A percentile compares a stretch with the other conserved stretches of the same genome.
phyloP scores from a whole-genome alignment of 1,139 yeast genomes.

The Schizosaccharomyces versatilis region DNA sequence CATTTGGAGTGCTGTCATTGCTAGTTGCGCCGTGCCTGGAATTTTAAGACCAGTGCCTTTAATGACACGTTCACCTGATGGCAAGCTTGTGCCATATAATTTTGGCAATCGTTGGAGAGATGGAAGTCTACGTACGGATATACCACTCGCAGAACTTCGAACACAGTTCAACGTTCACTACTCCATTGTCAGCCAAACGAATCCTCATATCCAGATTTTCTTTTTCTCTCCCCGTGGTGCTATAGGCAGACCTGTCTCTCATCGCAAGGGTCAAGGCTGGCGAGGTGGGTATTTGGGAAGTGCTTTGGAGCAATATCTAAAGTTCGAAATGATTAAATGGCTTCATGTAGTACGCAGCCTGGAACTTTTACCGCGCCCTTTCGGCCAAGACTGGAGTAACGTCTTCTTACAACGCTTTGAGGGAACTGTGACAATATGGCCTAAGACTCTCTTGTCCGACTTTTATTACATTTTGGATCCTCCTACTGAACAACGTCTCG shows the following conservation, averaged over 20 bases:
- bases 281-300: slow-evolving; percentile 63
- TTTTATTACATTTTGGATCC: slow-evolving; percentile 46
- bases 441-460: slow-evolving; percentile 36
- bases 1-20: slow-evolving; percentile 59
- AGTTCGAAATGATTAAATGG: slow-evolving; percentile 58
- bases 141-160: slow-evolving; percentile 46
- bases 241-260: slow-evolving; percentile 57
- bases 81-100: slow-evolving; percentile 38
- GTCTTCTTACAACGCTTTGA: slow-evolving; percentile 54
- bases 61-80: slow-evolving; percentile 40
- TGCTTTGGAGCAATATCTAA: slow-evolving; percentile 46
- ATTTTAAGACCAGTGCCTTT: slow-evolving; percentile 61
- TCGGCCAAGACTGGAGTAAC: slow-evolving; percentile 65
- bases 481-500: slow-evolving; percentile 38
- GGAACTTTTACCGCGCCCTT: slow-evolving; percentile 43
- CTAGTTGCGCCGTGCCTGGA: slow-evolving; percentile 70
- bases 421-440: slow-evolving; percentile 62
- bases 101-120: slow-evolving; percentile 60
- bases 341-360: slow-evolving; percentile 40
- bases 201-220: slow-evolving; percentile 59
- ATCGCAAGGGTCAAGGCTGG: slow-evolving; percentile 34
- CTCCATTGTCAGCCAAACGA: slow-evolving; percentile 58
- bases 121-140: slow-evolving; percentile 50
- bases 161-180: slow-evolving; percentile 61
- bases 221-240: slow-evolving; percentile 64